Evolutionary conservation across 306 rosid genomes (phyloP), one percentile per base, ranked within the genome.

Genomic region (Vigna hirtella): DNA sequence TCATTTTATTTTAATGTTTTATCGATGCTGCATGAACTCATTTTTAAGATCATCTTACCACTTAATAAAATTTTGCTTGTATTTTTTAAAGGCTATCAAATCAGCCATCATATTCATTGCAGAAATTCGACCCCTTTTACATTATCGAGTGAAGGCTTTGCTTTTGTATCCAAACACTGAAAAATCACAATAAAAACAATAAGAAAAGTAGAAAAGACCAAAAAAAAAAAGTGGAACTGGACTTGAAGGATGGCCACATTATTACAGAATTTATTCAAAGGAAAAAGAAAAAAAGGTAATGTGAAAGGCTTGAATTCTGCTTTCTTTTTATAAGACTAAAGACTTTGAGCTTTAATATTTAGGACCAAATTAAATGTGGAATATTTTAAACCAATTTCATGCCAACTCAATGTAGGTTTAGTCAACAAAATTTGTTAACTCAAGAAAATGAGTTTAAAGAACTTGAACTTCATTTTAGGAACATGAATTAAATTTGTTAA

Each of bases 191-290:
- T 57, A 11, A 24, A 56, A 59, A 59, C n/a, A 56, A 58, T 14
- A 30, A 6, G 30, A 17, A 16, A 64, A 65, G 17, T 11, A n/a
- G 8, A 40, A 56, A 55, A 36, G 24, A 38, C 40, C 40, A n/a
- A 14, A 45, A 59, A 45, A n/a, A 28, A 40, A 43, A 58, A 28
- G 51, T 78, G 61, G 66, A 26, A 58, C 10, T 43, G 22, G 8
- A 51, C 10, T 20, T 4, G 0, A 36, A 20, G 63, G 72, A 64
- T 28, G 3, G 4, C 4, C 20, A 18, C 10, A 7, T 59, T 2
- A 1, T 15, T 56, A 8, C 4, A 56, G 59, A 67, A 77, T 56
- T 67, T 47, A 68, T 77, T 77, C 81, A 17, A 68, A 77, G 50
- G 61, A 28, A 17, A 71, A 42, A 57, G 14, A 8, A 45, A 10